phyloP scores from a whole-genome alignment of 2,329 filamentous ascomycete species.

The Alternaria brassicicola region DNA sequence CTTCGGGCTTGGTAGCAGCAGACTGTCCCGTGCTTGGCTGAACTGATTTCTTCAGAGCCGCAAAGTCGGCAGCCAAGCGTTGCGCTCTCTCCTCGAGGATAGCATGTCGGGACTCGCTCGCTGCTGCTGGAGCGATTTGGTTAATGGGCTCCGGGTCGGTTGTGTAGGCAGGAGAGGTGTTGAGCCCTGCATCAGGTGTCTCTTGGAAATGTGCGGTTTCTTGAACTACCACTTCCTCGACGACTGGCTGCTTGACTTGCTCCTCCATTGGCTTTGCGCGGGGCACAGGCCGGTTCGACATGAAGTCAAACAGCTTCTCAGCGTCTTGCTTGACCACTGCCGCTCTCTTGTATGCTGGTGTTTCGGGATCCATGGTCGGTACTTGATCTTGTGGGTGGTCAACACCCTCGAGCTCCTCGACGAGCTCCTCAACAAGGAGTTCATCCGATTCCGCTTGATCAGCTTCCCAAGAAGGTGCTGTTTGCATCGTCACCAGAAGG shows the following conservation, averaged over 20 bases:
- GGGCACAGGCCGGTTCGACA: constrained; percentile 44
- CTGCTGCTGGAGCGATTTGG: constrained; percentile 3
- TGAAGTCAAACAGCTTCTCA: constrained; percentile 44
- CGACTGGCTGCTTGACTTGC: constrained; percentile 50
- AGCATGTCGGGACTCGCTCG: constrained; percentile 13
- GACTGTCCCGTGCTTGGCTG: constrained; percentile 15
- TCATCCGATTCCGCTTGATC: constrained; percentile 21
- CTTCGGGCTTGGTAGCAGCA: constrained; percentile 12
- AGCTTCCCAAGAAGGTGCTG: constrained; percentile 25
- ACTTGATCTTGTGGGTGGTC: constrained; percentile 15
- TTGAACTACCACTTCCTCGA: constrained; percentile 12
- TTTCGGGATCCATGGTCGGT: constrained; percentile 37
- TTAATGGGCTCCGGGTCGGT: constrained; percentile 7
- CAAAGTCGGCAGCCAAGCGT: constrained; percentile 20
- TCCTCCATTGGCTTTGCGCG: constrained; percentile 29
- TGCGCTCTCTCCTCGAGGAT: constrained; percentile 25
- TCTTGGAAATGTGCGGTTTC: neutral
- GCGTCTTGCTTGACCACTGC: constrained; percentile 38
- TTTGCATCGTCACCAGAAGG: constrained; percentile 33
- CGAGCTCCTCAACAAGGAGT: constrained; percentile 27
- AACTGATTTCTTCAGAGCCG: constrained; percentile 19
- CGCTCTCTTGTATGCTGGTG: constrained; percentile 31
- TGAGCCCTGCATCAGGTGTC: neutral
- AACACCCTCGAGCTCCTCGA: constrained; percentile 19
- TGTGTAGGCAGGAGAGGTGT: neutral